Percentiles rank a stretch among this genome's conserved stretches.
phyloP scores from a whole-genome alignment of 345 rosid species.

The Ailanthus altissimus region DNA sequence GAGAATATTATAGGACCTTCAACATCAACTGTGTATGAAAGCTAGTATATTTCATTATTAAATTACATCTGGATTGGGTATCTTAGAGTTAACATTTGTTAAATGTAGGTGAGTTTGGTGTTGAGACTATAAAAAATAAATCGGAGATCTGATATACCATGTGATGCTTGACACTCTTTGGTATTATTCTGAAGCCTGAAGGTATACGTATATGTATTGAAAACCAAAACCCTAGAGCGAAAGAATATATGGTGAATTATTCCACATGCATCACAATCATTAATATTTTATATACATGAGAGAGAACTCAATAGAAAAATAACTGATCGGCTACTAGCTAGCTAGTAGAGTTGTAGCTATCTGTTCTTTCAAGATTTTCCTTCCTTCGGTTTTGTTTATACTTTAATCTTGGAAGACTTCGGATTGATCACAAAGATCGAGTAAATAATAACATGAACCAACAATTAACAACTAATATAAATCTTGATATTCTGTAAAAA shows the following conservation, averaged over 20 bases:
- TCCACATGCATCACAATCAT: background rate
- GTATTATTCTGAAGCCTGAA: background rate
- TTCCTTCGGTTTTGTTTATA: background rate
- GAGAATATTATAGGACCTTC: background rate
- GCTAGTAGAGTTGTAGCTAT: background rate
- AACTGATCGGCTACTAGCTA: background rate
- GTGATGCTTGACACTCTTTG: background rate
- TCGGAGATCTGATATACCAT: background rate
- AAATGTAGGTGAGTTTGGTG: background rate
- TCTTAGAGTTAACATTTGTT: background rate
- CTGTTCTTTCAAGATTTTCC: background rate
- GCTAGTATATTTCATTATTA: background rate
- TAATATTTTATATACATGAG: background rate
- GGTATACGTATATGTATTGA: background rate
- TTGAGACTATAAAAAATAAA: background rate
- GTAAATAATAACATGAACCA: no score
- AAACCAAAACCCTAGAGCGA: background rate
- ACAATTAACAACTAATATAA: no score
- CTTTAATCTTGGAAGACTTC: background rate
- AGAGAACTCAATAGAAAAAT: background rate
- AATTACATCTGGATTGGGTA: background rate
- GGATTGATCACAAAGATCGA: no score
- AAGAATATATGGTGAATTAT: constrained; percentile 14
- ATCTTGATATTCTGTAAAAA: constrained; percentile 18
- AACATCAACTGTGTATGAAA: background rate